These are phyloP conservation scores for Hypholoma fasciculare DNA, from an alignment of 768 basidiomycete genomes.

Conservation along the genomic window DNA sequence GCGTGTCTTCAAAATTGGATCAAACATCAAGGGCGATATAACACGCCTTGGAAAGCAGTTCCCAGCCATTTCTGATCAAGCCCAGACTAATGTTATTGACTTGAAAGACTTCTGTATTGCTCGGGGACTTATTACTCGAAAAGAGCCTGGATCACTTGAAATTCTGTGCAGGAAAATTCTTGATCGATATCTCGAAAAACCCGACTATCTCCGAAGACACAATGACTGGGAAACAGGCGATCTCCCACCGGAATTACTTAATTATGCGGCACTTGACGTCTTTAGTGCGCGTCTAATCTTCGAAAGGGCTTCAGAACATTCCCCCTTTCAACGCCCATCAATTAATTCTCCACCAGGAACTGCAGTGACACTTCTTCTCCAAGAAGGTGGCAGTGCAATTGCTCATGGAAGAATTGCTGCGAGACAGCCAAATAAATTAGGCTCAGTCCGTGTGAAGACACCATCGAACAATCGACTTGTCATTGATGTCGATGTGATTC, in stretches of 20 bases:
- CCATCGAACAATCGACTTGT: neutral
- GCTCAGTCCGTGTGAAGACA: neutral
- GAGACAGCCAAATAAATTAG: slow-evolving; percentile 7
- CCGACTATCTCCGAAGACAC: neutral
- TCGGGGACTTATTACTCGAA: neutral
- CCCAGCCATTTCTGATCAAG: neutral
- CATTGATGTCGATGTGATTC: neutral
- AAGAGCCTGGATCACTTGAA: neutral
- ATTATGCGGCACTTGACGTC: neutral
- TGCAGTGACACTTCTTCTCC: slow-evolving; percentile 11
- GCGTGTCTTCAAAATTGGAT: neutral
- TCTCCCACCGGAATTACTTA: neutral
- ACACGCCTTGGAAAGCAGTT: neutral
- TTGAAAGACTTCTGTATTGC: neutral
- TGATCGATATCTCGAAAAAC: neutral
- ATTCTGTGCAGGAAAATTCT: neutral
- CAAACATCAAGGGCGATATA: neutral
- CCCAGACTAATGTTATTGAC: neutral
- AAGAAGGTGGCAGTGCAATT: slow-evolving; percentile 11
- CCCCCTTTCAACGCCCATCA: neutral
- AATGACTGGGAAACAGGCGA: slow-evolving; percentile 19
- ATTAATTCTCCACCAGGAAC: slow-evolving; percentile 13
- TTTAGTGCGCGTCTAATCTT: neutral
- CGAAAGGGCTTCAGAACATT: neutral
- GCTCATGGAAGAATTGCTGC: neutral